A percentile compares a stretch with the other conserved stretches of the same genome.
Conservation (phyloP, 305 asterid genomes). For the Fraxinus dipetala region DNA sequence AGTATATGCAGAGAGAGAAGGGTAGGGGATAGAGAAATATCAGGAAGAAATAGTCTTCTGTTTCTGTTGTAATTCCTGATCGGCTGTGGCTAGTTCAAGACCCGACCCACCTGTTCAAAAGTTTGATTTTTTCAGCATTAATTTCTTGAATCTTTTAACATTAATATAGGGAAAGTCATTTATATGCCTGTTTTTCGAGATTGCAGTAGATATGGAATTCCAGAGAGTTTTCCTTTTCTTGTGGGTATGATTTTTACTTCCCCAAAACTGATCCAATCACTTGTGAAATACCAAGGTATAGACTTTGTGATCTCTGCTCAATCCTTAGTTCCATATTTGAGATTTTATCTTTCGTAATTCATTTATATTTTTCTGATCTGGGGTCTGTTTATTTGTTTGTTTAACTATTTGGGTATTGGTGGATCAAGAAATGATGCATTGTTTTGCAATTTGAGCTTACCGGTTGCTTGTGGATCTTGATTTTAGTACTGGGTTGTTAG, state of each 20-base stretch:
- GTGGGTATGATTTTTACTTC: conserved; percentile 39
- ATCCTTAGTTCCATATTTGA: conserved; percentile 35
- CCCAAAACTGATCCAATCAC: conserved; percentile 27
- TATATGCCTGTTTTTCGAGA: conserved; percentile 8
- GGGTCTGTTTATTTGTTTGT: conserved; percentile 20
- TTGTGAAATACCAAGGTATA: conserved; percentile 19
- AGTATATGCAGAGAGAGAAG: conserved; percentile 13
- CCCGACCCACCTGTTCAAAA: conserved; percentile 41
- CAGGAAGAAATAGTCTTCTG: conserved; percentile 48
- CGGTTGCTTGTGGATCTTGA: conserved; percentile 21
- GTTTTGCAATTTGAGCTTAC: conserved; percentile 12
- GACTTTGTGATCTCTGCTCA: conserved; percentile 39
- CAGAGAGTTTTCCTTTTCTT: conserved; percentile 20
- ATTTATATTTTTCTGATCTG: conserved; percentile 30
- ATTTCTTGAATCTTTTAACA: conserved; percentile 17
- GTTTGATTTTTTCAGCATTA: conserved; percentile 41
- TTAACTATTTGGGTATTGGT: conserved; percentile 7
- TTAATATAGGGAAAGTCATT: conserved; percentile 17
- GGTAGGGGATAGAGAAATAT: conserved; percentile 25
- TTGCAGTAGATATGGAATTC: conserved; percentile 37
- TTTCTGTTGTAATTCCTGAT: conserved; percentile 40
- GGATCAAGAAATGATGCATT: conserved; percentile 29
- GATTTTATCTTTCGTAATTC: conserved; percentile 22
- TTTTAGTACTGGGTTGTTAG: conserved; percentile 8
- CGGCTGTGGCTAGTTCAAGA: conserved; percentile 36